These are phyloP conservation scores for Sporisorium sorghi DNA, from an alignment of 1,284 basidiomycete genomes.

Conservation along the genomic window DNA sequence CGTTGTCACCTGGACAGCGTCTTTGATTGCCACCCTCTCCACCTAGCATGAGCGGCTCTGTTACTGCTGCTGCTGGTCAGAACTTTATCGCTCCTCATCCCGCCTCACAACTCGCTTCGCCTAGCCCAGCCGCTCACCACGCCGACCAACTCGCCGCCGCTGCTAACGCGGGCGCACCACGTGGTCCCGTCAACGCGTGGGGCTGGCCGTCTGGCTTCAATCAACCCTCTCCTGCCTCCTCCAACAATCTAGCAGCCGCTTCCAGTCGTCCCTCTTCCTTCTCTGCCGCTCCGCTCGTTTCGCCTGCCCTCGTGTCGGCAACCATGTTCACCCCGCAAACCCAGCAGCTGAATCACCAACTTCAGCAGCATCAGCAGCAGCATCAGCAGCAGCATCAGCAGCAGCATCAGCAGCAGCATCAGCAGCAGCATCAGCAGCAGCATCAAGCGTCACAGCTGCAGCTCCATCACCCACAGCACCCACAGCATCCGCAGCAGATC, in stretches of 20 bases:
- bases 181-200: slow-evolving; percentile 55
- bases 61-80: slow-evolving; percentile 44
- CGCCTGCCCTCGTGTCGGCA: slow-evolving; percentile 30
- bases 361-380: slow-evolving; percentile 30
- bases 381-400: slow-evolving; percentile 36
- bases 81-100: slow-evolving; percentile 36
- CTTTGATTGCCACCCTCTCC: slow-evolving; percentile 8
- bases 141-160: slow-evolving; percentile 21
- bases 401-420: slow-evolving; percentile 27
- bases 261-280: slow-evolving; percentile 28
- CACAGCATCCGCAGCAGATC: slow-evolving; percentile 31
- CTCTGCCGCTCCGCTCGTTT: slow-evolving; percentile 22
- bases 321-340: slow-evolving; percentile 40
- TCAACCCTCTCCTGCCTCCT: slow-evolving; percentile 35
- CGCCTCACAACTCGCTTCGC: slow-evolving; percentile 22
- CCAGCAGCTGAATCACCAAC: slow-evolving; percentile 31
- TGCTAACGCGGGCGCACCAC: slow-evolving; percentile 17
- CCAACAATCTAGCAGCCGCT: slow-evolving; percentile 24
- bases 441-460: slow-evolving; percentile 30
- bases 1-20: slow-evolving; percentile 6
- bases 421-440: slow-evolving; percentile 27
- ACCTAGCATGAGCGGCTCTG: slow-evolving; percentile 52
- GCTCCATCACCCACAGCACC: slow-evolving; percentile 31
- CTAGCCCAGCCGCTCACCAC: slow-evolving; percentile 26
- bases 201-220: slow-evolving; percentile 54